Base-by-base conservation (phyloP, 352 stramenopile species). In the Globisporangium spinosum region DNA sequence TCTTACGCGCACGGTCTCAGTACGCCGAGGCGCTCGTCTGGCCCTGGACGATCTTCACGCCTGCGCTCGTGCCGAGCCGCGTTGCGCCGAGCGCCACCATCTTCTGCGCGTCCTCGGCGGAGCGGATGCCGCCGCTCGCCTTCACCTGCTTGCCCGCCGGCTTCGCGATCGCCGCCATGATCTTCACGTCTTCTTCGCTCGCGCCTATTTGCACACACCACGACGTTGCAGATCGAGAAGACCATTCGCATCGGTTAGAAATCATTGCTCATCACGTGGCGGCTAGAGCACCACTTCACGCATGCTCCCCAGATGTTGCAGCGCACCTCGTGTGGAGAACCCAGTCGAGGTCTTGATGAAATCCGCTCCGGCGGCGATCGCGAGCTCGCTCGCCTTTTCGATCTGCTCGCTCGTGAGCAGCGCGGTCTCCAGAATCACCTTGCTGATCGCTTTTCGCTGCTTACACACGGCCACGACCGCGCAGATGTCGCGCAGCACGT, bases 261-360 rank as follows among this genome's bases (percentile, higher is more conserved):
- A 6, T 34, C 22, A 74, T 23, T 55, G 35, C 35, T 43, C 35
- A 43, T 43, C 35, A 43, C 12, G 10, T 15, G 35, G 35, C 17
- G 35, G 35, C 10, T 43, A 43, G 35, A 43, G 35, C 35, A 43
- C 35, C 1, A 43, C 10, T 43, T 43, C 35, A 15, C 35, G 35
- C 35, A 43, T 6, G 35, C 12, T 43, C 15, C 15, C 35, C 10
- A 17, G 10, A 43, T 17, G 35, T 43, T 43, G 35, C 35, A 2
- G 20, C 71, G 29, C 40, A 85, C 79, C 81, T n/a, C 86, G 80
- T n/a, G 82, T 90, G 53, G 82, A 91, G 70, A 94, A 95, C 9
- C 87, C 87, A 13, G 87, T 96, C 20, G 85, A 94, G 9, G 89
- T 96, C 76, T 95, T 95, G 72, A 96, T 91, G 58, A 95, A 96